Evolutionary conservation across 2,329 filamentous ascomycete species (phyloP).

Genomic region (Colletotrichum cordylinicola): DNA sequence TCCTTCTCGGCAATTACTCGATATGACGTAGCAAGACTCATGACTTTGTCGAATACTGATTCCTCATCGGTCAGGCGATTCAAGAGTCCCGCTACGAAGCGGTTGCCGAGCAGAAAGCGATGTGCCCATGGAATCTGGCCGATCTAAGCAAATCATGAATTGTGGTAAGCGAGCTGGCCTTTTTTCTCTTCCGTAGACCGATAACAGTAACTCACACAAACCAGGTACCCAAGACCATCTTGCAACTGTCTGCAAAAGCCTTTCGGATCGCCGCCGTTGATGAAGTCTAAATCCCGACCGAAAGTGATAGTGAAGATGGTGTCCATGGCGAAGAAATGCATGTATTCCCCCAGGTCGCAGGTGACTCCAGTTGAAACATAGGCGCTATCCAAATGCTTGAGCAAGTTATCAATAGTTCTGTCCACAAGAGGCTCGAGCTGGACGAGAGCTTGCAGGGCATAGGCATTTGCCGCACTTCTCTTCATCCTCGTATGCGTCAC

Average conservation of each 20-base stretch:
- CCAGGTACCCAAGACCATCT: background rate
- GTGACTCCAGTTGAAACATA: background rate
- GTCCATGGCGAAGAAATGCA: background rate
- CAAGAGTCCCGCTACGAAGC: background rate
- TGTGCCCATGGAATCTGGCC: background rate
- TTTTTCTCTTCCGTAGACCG: background rate
- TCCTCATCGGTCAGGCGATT: background rate
- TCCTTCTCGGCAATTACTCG: background rate
- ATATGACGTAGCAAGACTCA: background rate
- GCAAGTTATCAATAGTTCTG: background rate
- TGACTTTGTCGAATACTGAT: background rate
- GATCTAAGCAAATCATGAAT: background rate
- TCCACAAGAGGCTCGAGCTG: constrained; percentile 9
- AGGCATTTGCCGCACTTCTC: constrained; percentile 5
- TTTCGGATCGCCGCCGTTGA: background rate
- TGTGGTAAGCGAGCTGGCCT: background rate
- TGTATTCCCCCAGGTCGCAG: background rate
- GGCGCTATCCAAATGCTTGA: background rate
- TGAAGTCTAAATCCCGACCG: background rate
- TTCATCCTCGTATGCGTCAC: constrained; percentile 6
- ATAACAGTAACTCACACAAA: background rate
- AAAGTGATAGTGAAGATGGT: background rate
- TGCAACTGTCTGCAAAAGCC: background rate
- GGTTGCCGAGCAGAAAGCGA: background rate
- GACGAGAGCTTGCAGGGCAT: constrained; percentile 4